Percentiles rank a stretch among this genome's conserved stretches.
phyloP scores from a whole-genome alignment of 2,329 filamentous ascomycete genomes.

The Claviceps cyperi region DNA sequence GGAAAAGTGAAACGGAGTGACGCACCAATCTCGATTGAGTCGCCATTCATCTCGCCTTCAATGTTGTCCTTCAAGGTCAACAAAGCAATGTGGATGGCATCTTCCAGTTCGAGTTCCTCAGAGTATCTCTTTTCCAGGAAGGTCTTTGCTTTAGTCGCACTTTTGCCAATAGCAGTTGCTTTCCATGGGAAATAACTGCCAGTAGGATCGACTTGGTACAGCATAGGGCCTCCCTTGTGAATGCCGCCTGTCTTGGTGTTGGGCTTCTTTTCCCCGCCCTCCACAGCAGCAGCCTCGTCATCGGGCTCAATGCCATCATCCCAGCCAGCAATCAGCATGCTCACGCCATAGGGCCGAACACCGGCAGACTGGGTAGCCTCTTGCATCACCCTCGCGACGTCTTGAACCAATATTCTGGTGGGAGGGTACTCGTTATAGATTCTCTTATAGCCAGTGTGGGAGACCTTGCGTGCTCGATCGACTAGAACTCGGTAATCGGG shows the following conservation, averaged over 20 bases:
- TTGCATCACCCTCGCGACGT: conserved; percentile 95
- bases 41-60: conserved; percentile 97
- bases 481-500: conserved; percentile 96
- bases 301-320: conserved; percentile 92
- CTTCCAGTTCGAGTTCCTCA: conserved; percentile 89
- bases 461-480: conserved; percentile 95
- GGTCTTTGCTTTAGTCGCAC: conserved; percentile 94
- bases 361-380: conserved; percentile 96
- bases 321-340: conserved; percentile 90
- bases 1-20: conserved; percentile 1
- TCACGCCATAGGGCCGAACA: conserved; percentile 93
- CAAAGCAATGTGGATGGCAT: conserved; percentile 95
- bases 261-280: conserved; percentile 59
- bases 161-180: conserved; percentile 97
- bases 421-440: conserved; percentile 99
- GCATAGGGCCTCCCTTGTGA: conserved; percentile 85
- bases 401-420: conserved; percentile 96
- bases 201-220: conserved; percentile 98
- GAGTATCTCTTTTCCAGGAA: conserved; percentile 99
- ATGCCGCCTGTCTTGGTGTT: conserved; percentile 88
- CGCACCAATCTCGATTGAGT: conserved; percentile 94
- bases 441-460: conserved; percentile 96
- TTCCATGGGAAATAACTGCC: conserved; percentile 99
- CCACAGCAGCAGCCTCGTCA: conserved; percentile 39
- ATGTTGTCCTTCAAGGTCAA: conserved; percentile 98